These are phyloP conservation scores for Cladophialophora chaetospira DNA, from an alignment of 2,329 filamentous ascomycete species.

Conservation along the genomic window DNA sequence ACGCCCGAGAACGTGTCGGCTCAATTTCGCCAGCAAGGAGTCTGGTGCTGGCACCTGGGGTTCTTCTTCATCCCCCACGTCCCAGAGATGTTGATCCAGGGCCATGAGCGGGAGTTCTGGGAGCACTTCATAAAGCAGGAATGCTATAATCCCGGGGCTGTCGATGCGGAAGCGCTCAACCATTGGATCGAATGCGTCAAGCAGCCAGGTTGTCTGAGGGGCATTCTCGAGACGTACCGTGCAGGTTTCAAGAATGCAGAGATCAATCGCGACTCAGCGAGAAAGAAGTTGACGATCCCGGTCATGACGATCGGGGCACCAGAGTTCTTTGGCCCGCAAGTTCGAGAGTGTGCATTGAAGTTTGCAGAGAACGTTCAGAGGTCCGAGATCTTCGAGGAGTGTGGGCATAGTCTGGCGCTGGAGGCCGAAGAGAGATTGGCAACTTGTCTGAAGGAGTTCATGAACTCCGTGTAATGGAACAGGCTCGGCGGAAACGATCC, in stretches of 20 bases:
- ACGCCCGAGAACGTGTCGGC: constrained; percentile 10
- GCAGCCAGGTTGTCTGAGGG: background rate
- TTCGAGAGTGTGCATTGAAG: background rate
- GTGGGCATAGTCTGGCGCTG: background rate
- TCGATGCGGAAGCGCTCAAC: background rate
- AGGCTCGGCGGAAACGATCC: no score
- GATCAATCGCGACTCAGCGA: background rate
- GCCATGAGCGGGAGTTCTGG: constrained; percentile 39
- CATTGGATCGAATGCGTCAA: background rate
- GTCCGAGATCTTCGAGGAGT: background rate
- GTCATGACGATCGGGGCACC: background rate
- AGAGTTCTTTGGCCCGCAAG: background rate
- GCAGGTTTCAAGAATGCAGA: background rate
- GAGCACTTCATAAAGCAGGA: background rate
- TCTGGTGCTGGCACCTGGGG: constrained; percentile 51
- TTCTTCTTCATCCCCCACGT: constrained; percentile 60
- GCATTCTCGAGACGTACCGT: background rate
- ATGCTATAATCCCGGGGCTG: background rate
- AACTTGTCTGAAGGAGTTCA: background rate
- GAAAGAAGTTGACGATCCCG: background rate
- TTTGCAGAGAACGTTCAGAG: background rate
- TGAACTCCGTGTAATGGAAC: no score
- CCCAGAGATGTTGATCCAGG: constrained; percentile 52
- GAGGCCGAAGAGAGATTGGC: background rate
- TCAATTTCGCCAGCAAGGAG: constrained; percentile 4